Base-by-base conservation (phyloP, 345 rosid species). In the Bruguiera parviflora region DNA sequence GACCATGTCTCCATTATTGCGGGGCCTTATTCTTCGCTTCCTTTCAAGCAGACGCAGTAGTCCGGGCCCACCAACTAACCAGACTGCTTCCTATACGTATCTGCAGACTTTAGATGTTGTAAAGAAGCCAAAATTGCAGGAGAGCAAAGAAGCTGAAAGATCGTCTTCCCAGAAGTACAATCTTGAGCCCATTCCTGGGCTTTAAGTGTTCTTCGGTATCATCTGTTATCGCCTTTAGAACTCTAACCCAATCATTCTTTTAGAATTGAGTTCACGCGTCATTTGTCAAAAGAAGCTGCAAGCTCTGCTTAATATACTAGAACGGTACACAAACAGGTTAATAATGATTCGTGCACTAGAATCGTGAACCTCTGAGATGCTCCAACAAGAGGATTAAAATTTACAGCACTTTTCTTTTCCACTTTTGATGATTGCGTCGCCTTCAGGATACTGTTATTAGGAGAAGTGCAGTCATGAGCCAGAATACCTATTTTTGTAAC, bases 111-210 rank as follows among this genome's bases (percentile, higher is more conserved):
- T 87, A 11, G 97, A 92, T 71, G 83, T 86, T n/a, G 81, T 81
- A 55, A 80, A 82, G 73, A 80, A 80, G 70, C 89, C 88, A 7
- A 87, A 85, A 71, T 52, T 68, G 63, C 83, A 66, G 49, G 96
- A 84, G 63, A 79, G 70, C 77, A 84, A 53, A 70, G 88, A 86
- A 46, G 64, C 70, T 13, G 92, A 82, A 75, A 69, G 81, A 66
- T 75, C 81, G 27, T 66, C 84, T 18, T 69, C 86, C 62, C 78
- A 88, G 77, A 86, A 86, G 78, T 96, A 86, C 79, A 86, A 96
- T 81, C 90, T 96, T 35, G 98, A 96, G 80, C 87, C 98, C 28
- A 92, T 96, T 71, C 88, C 86, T 8, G 99, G 99, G 73, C 98
- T 96, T 64, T 96, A 78, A 82, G 61, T 53, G 22, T 28, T 19